These are phyloP conservation scores for Haplosporangium sp. DNA, from an alignment of 371 early-diverging fungal genomes.

Conservation along the genomic window DNA sequence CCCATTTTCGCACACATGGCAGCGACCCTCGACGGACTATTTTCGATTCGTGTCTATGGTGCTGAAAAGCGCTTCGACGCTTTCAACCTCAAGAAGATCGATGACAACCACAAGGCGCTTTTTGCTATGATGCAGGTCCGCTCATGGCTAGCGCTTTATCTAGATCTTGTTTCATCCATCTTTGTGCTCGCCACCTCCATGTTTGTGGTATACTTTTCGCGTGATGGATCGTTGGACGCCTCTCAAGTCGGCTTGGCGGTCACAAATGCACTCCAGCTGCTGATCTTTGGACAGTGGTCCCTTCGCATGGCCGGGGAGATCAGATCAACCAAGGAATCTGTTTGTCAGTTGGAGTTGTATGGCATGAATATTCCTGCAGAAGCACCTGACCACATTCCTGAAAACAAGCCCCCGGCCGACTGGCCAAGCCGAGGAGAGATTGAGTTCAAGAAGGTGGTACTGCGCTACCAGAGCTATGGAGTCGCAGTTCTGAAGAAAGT, in stretches of 20 bases:
- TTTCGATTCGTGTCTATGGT: conserved; percentile 74
- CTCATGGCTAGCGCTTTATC: conserved; percentile 70
- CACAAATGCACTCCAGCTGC: conserved; percentile 75
- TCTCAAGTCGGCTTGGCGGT: conserved; percentile 72
- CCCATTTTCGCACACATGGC: conserved; percentile 81
- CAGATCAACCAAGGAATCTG: conserved; percentile 65
- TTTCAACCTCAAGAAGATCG: conserved; percentile 63
- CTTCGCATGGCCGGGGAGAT: conserved; percentile 71
- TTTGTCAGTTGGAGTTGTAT: conserved; percentile 66
- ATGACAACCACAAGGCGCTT: conserved; percentile 68
- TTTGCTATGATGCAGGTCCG: conserved; percentile 62
- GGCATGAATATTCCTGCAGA: conserved; percentile 66
- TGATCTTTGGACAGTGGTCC: conserved; percentile 79
- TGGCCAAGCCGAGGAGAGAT: conserved; percentile 63
- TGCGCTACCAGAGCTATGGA: conserved; percentile 71
- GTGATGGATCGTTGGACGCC: conserved; percentile 38
- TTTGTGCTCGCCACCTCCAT: conserved; percentile 73
- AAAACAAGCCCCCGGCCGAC: conserved; percentile 48
- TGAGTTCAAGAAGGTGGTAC: conserved; percentile 64
- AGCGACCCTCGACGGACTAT: conserved; percentile 77
- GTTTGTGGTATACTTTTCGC: conserved; percentile 58
- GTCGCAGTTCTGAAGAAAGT: conserved; percentile 74
- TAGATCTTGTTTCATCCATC: conserved; percentile 72
- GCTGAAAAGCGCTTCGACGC: conserved; percentile 66
- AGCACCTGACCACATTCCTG: conserved; percentile 60